Evolutionary conservation across 805 yeast genomes (phyloP).

Genomic region (Vanderwaltozyma verrucispora): DNA sequence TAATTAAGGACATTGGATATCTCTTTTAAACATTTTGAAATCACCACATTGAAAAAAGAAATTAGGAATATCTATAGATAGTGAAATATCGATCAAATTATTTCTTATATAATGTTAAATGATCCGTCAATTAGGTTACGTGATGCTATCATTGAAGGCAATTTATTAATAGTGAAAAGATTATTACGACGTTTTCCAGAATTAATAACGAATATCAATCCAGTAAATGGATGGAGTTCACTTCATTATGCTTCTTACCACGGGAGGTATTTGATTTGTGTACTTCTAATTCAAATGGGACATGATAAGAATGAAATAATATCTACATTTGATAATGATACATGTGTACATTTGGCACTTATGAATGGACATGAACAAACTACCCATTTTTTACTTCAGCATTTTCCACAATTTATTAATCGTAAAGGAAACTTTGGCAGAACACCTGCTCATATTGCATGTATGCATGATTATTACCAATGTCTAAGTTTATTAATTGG

Average conservation of each 20-base stretch:
- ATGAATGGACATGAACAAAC: constrained; percentile 58
- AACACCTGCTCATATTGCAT: constrained; percentile 64
- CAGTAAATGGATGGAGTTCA: constrained; percentile 70
- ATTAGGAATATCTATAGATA: no score
- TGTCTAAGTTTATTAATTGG: constrained; percentile 57
- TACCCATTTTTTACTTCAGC: constrained; percentile 59
- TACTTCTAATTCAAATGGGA: constrained; percentile 42
- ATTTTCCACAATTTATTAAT: constrained; percentile 47
- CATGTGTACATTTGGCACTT: constrained; percentile 66
- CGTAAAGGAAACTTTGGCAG: constrained; percentile 36
- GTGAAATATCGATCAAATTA: no score
- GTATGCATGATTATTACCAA: constrained; percentile 46
- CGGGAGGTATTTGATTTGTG: constrained; percentile 64
- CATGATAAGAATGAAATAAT: constrained; percentile 44
- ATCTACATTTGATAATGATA: constrained; percentile 43
- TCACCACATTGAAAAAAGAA: no score
- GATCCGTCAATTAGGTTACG: constrained; percentile 62
- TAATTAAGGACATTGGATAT: no score
- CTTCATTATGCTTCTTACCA: constrained; percentile 71
- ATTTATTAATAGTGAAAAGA: constrained; percentile 51
- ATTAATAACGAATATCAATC: constrained; percentile 56
- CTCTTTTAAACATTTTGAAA: no score
- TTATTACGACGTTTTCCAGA: constrained; percentile 60
- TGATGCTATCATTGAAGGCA: constrained; percentile 53
- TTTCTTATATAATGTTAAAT: constrained; percentile 13